Base-by-base conservation (phyloP, 2,329 filamentous ascomycete species). In the Colletotrichum horii region DNA sequence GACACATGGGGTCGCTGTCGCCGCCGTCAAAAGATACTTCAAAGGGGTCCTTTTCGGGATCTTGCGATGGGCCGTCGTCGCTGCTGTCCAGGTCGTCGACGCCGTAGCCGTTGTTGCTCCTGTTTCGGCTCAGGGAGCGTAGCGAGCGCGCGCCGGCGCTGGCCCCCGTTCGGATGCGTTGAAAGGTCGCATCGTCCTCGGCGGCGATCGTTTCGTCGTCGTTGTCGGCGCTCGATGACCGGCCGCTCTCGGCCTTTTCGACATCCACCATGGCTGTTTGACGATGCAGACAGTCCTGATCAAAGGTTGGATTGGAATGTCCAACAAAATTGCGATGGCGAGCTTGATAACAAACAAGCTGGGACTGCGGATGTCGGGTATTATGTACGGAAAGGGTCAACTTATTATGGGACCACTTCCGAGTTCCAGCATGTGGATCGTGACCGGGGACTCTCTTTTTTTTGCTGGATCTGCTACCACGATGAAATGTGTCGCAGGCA, bases 1-100 rank as follows among this genome's bases (percentile, higher is more conserved):
- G 96, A 79, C 93, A 94, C 83, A 91, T 82, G 0, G 94, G 93
- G 82, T 98, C 96, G 64, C 87, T 85, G 74, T 95, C 93, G 7
- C 89, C 89, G 16, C 91, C 91, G 52, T 96, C 94, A 90, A 94
- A 98, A 8, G 84, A 84, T 24, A 98, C 95, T 76, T 95, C 90
- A 79, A 91, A 96, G 0, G 86, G 85, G 66, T 70, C 67, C 70
- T 84, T 85, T 15, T 84, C 83, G 11, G 64, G 67, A 32, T 62
- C 75, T 22, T 28, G 76, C 22, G 72, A 72, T 2, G 70, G 72
- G 12, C 43, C 70, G 28, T 77, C 73, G 28, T 73, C 67, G 30
- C 66, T 66, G 22, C 71, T 65, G 22, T 78, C 75, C 48, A 81
- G 74, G 67, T 85, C 84, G 75, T 84, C 83, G 43, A 84, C 83